A percentile compares a stretch with the other conserved stretches of the same genome.
Conservation (phyloP, 164 flowering plant genomes). For the Paratinospora sagittata region DNA sequence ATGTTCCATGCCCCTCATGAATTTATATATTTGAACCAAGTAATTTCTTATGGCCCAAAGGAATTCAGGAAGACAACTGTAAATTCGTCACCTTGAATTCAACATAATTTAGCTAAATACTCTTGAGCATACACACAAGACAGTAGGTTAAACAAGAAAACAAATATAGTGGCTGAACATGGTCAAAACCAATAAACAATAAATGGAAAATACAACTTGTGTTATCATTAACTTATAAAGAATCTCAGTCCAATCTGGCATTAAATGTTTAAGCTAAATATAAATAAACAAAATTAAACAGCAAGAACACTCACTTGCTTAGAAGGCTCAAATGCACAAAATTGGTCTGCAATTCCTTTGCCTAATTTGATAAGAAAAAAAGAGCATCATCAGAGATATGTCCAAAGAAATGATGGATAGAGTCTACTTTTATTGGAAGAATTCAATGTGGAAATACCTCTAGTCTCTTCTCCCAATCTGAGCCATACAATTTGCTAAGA, state of each 20-base stretch:
- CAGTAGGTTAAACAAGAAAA: too few species aligned
- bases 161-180: too few species aligned
- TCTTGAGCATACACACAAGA: too few species aligned
- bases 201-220: too few species aligned
- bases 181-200: too few species aligned
- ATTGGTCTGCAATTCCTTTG: constrained; percentile 78
- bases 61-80: too few species aligned
- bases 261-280: background rate
- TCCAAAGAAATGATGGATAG: background rate
- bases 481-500: constrained; percentile 53
- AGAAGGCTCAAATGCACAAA: constrained; percentile 71
- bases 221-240: background rate
- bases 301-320: constrained; percentile 61
- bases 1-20: too few species aligned
- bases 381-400: background rate
- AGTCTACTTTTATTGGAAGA: background rate
- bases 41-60: too few species aligned
- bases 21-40: too few species aligned
- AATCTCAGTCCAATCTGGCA: background rate
- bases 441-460: constrained; percentile 48
- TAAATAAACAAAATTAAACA: background rate
- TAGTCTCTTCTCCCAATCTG: constrained; percentile 86
- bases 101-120: too few species aligned
- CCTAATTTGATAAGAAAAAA: constrained; percentile 29
- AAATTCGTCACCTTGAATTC: too few species aligned